phyloP scores from a whole-genome alignment of 306 rosid species.

The Spatholobus suberectus region DNA sequence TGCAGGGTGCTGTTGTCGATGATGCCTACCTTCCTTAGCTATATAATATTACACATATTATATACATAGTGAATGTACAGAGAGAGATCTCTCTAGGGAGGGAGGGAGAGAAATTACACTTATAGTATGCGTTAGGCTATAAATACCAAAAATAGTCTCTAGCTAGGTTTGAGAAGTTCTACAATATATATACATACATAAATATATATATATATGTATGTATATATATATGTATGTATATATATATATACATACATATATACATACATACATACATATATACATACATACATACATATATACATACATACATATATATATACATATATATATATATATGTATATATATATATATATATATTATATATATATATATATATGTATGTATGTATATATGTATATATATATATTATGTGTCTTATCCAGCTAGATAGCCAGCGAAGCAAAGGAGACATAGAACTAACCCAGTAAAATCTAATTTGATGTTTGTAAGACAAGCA shows the following conservation, averaged over 20 bases:
- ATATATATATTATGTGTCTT: too few relatives aligned
- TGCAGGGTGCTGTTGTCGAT: slow-evolving; percentile 6
- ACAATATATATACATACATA: not conserved
- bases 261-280: too few relatives aligned
- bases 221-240: too few relatives aligned
- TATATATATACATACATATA: too few relatives aligned
- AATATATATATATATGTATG: too few relatives aligned
- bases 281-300: slow-evolving; percentile 20
- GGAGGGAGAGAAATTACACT: not conserved
- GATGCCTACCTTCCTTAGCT: not conserved
- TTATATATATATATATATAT: too few relatives aligned
- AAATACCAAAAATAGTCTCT: slow-evolving; percentile 41
- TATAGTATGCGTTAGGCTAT: slow-evolving; percentile 37
- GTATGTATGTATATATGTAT: too few relatives aligned
- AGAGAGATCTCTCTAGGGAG: too few relatives aligned
- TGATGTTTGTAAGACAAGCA: slow-evolving; percentile 43
- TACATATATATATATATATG: too few relatives aligned
- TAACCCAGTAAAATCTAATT: slow-evolving; percentile 20
- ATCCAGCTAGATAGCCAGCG: slow-evolving; percentile 37
- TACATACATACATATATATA: too few relatives aligned
- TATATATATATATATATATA: too few relatives aligned
- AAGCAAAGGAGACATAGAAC: slow-evolving; percentile 29
- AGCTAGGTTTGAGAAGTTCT: slow-evolving; percentile 37
- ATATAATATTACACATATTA: slow-evolving; percentile 11
- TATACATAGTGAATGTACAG: not conserved